A percentile compares a stretch with the other conserved stretches of the same genome.
These are phyloP conservation scores for Talaromyces adpressus DNA, from an alignment of 495 filamentous ascomycete species.

Conservation along the genomic window DNA sequence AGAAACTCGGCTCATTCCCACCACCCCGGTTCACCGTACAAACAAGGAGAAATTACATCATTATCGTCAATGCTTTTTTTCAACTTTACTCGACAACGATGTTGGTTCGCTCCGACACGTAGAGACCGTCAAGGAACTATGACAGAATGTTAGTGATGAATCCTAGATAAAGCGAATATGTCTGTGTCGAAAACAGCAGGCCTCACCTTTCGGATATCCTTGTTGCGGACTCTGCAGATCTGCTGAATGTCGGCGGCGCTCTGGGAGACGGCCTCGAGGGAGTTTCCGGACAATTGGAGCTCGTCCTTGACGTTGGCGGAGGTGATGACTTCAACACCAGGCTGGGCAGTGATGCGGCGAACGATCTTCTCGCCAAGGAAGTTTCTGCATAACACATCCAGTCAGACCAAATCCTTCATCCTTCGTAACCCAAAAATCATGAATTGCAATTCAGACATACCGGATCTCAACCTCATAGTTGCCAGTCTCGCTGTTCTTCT, in stretches of 20 bases:
- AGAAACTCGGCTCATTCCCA: background rate
- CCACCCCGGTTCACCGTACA: background rate
- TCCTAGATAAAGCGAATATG: background rate
- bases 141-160: constrained; percentile 22
- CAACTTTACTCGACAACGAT: constrained; percentile 61
- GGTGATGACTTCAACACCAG: constrained; percentile 82
- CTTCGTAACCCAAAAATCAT: background rate
- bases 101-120: constrained; percentile 97
- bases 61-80: constrained; percentile 12
- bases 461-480: constrained; percentile 90
- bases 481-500: constrained; percentile 90
- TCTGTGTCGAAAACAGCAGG: background rate
- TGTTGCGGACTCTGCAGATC: constrained; percentile 97
- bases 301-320: constrained; percentile 95
- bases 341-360: constrained; percentile 77
- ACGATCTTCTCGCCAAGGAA: constrained; percentile 99
- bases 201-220: constrained; percentile 99
- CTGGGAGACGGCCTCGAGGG: constrained; percentile 93
- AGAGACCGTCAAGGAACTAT: constrained; percentile 98
- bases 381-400: constrained; percentile 53
- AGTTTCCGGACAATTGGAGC: constrained; percentile 88
- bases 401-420: background rate
- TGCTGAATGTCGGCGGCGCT: constrained; percentile 98
- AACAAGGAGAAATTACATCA: constrained; percentile 7
- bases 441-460: constrained; percentile 55